Percentiles rank a stretch among this genome's conserved stretches.
Evolutionary conservation across 768 basidiomycete genomes (phyloP).

Genomic region (Boletus barrowsii): DNA sequence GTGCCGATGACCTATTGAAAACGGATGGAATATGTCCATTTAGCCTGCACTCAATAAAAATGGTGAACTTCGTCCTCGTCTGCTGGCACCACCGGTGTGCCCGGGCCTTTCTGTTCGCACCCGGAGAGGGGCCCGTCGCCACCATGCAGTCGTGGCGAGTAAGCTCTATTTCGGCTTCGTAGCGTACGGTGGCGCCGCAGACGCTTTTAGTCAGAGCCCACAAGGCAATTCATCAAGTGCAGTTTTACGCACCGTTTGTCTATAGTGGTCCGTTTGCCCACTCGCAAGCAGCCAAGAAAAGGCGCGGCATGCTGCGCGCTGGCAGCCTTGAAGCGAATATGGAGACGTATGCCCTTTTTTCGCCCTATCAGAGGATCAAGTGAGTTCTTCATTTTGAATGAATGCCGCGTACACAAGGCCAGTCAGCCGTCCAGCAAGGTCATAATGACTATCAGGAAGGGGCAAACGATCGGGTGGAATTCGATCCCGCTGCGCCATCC

Average conservation of each 20-base stretch:
- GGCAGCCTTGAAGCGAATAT: conserved; percentile 14
- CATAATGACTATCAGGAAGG: neutral
- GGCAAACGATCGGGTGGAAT: conserved; percentile 15
- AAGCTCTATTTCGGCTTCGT: conserved; percentile 1
- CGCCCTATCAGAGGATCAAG: conserved; percentile 11
- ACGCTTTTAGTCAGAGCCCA: conserved; percentile 2
- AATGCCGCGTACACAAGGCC: conserved; percentile 21
- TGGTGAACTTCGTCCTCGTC: neutral
- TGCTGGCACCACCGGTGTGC: neutral
- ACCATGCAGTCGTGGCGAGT: conserved; percentile 8
- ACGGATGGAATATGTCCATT: conserved; percentile 1
- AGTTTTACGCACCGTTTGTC: conserved; percentile 13
- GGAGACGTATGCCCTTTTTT: conserved; percentile 4
- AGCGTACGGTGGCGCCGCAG: conserved; percentile 8
- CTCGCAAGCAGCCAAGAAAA: conserved; percentile 2
- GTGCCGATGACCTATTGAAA: conserved; percentile 5
- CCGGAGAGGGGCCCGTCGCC: neutral
- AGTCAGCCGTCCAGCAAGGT: conserved; percentile 4
- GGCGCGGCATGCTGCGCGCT: conserved; percentile 12
- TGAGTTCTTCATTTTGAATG: conserved; percentile 6
- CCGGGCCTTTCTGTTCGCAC: neutral
- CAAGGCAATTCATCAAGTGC: conserved; percentile 5
- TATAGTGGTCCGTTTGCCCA: neutral
- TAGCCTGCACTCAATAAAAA: neutral
- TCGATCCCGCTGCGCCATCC: conserved; percentile 17